Percentiles rank a stretch among this genome's conserved stretches.
These are phyloP conservation scores for Pholiota conissans DNA, from an alignment of 768 basidiomycete species.

Conservation along the genomic window DNA sequence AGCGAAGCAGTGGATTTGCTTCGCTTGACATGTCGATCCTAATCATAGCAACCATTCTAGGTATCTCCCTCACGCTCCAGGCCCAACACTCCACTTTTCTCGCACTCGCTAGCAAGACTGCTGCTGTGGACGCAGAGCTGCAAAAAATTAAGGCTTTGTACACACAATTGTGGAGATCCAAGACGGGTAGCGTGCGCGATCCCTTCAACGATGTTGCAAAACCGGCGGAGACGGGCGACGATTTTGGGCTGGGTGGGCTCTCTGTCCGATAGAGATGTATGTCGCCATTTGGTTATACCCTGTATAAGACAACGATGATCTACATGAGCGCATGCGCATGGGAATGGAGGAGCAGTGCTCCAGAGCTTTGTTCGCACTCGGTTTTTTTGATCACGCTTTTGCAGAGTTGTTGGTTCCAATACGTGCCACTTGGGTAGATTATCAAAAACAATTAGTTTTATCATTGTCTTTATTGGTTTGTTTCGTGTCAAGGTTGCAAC, in stretches of 20 bases:
- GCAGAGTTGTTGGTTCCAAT: neutral
- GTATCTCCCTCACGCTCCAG: conserved; percentile 73
- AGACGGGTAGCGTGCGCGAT: conserved; percentile 81
- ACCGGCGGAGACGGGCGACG: conserved; percentile 29
- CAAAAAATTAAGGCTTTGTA: conserved; percentile 76
- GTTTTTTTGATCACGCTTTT: neutral
- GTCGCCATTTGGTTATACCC: conserved; percentile 3
- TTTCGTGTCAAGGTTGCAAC: neutral
- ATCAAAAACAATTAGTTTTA: neutral
- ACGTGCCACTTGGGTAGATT: neutral
- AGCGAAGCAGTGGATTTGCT: conserved; percentile 10
- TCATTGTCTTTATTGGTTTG: neutral
- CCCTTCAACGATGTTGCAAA: conserved; percentile 63
- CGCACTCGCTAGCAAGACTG: conserved; percentile 74
- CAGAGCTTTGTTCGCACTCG: neutral
- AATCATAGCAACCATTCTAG: conserved; percentile 33
- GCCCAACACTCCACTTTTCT: conserved; percentile 80
- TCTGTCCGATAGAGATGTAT: conserved; percentile 30
- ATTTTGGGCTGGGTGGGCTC: conserved; percentile 45
- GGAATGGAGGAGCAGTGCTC: conserved; percentile 9
- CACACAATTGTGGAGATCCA: conserved; percentile 75
- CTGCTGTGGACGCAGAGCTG: conserved; percentile 69
- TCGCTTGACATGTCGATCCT: conserved; percentile 7
- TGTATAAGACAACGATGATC: conserved; percentile 1
- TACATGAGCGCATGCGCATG: neutral